A percentile compares a stretch with the other conserved stretches of the same genome.
These are phyloP conservation scores for Yarrowia galli DNA, from an alignment of 1,139 yeast genomes.

Conservation along the genomic window DNA sequence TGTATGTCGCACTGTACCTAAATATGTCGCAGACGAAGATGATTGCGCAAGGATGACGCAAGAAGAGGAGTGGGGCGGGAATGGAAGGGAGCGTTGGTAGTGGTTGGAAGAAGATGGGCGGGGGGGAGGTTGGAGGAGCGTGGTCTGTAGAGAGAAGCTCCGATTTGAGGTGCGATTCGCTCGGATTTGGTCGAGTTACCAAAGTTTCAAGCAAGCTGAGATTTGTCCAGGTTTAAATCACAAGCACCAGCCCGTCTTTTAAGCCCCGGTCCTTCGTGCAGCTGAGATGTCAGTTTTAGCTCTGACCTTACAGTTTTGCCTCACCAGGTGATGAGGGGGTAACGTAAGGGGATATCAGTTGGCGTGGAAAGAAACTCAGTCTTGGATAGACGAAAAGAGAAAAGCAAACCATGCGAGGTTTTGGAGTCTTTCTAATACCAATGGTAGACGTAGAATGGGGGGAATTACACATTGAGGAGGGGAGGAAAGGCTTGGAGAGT, in stretches of 20 bases:
- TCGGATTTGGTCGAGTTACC: not conserved
- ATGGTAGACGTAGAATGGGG: too few species aligned
- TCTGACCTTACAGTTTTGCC: constrained; percentile 33
- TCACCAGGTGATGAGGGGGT: constrained; percentile 38
- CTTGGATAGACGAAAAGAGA: not conserved
- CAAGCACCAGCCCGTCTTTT: constrained; percentile 36
- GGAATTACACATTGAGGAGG: too few species aligned
- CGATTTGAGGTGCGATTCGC: not conserved
- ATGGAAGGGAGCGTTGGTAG: not conserved
- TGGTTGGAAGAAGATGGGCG: not conserved
- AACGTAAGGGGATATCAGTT: constrained; percentile 34
- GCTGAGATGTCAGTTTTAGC: constrained; percentile 33
- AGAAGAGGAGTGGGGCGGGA: not conserved
- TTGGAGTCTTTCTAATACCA: too few species aligned
- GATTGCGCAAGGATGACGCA: constrained; percentile 37
- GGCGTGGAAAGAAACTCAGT: constrained; percentile 20
- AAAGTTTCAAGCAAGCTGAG: constrained; percentile 25
- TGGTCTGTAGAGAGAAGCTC: not conserved
- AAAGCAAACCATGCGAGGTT: not conserved
- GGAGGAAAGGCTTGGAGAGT: too few species aligned
- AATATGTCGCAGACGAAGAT: constrained; percentile 29
- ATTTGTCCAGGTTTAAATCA: constrained; percentile 34
- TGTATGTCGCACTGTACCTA: constrained; percentile 6
- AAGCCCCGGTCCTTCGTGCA: constrained; percentile 34
- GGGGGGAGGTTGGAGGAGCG: not conserved